These are phyloP conservation scores for Erodium moschatum DNA, from an alignment of 441 rosid species.

Conservation along the genomic window DNA sequence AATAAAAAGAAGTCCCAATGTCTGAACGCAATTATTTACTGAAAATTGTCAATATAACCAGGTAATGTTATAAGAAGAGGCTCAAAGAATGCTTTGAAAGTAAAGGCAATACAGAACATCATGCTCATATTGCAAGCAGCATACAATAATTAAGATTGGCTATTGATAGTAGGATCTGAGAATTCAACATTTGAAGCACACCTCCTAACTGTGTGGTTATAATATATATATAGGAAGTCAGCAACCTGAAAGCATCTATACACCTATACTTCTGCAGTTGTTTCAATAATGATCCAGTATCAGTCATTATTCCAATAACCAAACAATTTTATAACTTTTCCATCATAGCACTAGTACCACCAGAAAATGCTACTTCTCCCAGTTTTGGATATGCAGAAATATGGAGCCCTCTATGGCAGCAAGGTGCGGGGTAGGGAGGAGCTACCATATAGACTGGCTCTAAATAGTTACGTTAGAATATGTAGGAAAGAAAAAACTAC, in stretches of 20 bases:
- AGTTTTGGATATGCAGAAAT: background rate
- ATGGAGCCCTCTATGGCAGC: too few relatives aligned
- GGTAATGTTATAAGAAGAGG: background rate
- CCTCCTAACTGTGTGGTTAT: background rate
- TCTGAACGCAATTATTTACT: background rate
- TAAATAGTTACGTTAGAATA: background rate
- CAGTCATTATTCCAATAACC: background rate
- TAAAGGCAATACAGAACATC: background rate
- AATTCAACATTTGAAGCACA: background rate
- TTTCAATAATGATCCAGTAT: background rate
- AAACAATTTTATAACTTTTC: background rate
- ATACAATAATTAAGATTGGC: background rate
- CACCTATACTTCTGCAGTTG: background rate
- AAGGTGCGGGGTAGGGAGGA: background rate
- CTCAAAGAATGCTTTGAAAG: background rate
- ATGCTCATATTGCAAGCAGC: background rate
- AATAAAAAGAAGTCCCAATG: background rate
- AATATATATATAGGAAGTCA: background rate
- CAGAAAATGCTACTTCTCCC: background rate
- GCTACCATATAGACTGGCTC: background rate
- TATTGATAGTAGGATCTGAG: background rate
- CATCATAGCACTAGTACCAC: background rate
- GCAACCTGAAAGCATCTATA: background rate
- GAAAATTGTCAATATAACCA: background rate
- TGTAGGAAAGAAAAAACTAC: too few relatives aligned